These are phyloP conservation scores for Zopfia rhizophila DNA, from an alignment of 2,329 filamentous ascomycete species.

Conservation along the genomic window DNA sequence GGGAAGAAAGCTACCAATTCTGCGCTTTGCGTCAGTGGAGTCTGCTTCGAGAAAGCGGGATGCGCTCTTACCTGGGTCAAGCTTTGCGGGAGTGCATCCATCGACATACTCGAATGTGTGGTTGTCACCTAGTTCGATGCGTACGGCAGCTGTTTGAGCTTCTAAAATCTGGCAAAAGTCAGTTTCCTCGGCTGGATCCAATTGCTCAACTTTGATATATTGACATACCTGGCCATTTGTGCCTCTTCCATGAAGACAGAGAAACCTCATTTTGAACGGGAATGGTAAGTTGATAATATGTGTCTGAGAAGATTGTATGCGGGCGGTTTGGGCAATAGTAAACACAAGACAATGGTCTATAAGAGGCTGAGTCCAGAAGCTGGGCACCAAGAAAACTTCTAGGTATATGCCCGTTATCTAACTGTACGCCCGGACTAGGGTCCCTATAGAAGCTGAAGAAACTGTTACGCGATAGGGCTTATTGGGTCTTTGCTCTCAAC, in stretches of 20 bases:
- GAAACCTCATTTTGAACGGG: slow-evolving; percentile 20
- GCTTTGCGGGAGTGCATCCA: slow-evolving; percentile 9
- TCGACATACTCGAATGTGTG: slow-evolving; percentile 21
- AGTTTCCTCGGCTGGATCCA: no score
- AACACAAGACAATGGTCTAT: no score
- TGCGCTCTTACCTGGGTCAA: slow-evolving; percentile 6
- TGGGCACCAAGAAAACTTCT: no score
- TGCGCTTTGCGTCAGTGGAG: background rate
- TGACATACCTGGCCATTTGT: slow-evolving; percentile 17
- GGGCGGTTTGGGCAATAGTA: no score
- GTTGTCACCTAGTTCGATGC: slow-evolving; percentile 15
- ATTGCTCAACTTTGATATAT: background rate
- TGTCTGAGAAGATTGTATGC: no score
- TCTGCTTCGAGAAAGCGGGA: background rate
- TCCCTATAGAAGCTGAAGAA: no score
- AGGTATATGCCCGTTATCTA: no score
- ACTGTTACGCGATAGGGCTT: no score
- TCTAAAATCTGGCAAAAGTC: slow-evolving; percentile 13
- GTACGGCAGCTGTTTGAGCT: slow-evolving; percentile 10
- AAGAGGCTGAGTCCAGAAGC: no score
- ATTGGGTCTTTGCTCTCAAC: no score
- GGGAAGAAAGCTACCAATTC: slow-evolving; percentile 1
- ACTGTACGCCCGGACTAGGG: no score
- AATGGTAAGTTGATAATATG: no score
- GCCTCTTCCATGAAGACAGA: slow-evolving; percentile 25